Evolutionary conservation across 2,329 filamentous ascomycete species (phyloP).

Genomic region (Cercospora citrullina): DNA sequence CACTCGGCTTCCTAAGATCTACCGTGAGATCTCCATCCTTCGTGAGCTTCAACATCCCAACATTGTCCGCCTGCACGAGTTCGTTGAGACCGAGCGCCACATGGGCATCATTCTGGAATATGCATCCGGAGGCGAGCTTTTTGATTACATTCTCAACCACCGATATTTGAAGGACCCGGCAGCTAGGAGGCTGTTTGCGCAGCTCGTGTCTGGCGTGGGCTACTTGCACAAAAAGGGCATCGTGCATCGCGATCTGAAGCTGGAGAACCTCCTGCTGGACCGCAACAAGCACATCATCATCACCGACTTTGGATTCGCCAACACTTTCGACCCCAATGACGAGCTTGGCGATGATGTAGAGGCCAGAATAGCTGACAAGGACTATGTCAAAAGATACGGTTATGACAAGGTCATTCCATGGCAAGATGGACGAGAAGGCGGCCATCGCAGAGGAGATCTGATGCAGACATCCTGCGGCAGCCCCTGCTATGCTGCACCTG

Average conservation of each 20-base stretch:
- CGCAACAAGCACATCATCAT: conserved; percentile 99
- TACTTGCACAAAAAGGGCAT: conserved; percentile 99
- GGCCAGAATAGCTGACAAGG: conserved; percentile 78
- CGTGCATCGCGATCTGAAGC: conserved; percentile 92
- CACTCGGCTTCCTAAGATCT: conserved; percentile 89
- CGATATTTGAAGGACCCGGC: conserved; percentile 93
- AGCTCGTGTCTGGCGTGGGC: conserved; percentile 92
- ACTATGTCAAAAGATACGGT: conserved; percentile 83
- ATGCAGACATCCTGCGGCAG: conserved; percentile 99
- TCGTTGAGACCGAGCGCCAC: conserved; percentile 95
- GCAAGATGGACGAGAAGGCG: conserved; percentile 55
- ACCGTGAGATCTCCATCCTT: conserved; percentile 92
- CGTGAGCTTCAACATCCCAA: conserved; percentile 88
- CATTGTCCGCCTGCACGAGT: conserved; percentile 94
- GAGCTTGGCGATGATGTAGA: conserved; percentile 90
- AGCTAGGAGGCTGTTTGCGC: conserved; percentile 87
- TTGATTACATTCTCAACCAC: conserved; percentile 97
- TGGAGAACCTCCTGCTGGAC: conserved; percentile 93
- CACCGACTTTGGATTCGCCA: conserved; percentile 98
- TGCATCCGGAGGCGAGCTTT: conserved; percentile 93
- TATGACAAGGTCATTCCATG: conserved; percentile 71
- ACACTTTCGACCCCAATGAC: conserved; percentile 88
- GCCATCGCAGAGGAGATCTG: conserved; percentile 77
- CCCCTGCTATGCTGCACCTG: conserved; percentile 94
- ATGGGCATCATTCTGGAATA: conserved; percentile 99